Evolutionary conservation across 495 filamentous ascomycete genomes (phyloP).

Genomic region (Penicillium lividum): DNA sequence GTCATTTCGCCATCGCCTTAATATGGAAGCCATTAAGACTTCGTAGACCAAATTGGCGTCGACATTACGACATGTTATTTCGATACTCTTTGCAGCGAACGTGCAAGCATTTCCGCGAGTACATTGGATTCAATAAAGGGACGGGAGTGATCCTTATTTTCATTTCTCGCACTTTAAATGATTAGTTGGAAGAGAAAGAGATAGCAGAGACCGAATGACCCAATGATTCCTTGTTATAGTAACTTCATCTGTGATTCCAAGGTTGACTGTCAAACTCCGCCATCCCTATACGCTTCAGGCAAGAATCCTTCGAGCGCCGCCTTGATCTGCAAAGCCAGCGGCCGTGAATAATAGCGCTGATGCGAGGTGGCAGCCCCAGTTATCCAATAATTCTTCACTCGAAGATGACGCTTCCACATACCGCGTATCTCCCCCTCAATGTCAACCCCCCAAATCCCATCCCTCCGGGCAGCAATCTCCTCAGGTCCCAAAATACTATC

Average conservation of each 20-base stretch:
- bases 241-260: too few species aligned
- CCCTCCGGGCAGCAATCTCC: background rate
- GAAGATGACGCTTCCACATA: constrained; percentile 3
- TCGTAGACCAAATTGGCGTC: background rate
- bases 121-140: too few species aligned
- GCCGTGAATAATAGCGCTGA: background rate
- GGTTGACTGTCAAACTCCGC: background rate
- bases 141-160: too few species aligned
- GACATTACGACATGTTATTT: background rate
- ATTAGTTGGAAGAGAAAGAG: too few species aligned
- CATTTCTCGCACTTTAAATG: too few species aligned
- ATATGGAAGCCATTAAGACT: background rate
- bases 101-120: background rate
- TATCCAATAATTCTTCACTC: background rate
- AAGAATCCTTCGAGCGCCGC: background rate
- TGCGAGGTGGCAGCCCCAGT: background rate
- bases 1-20: background rate
- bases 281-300: background rate
- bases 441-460: background rate
- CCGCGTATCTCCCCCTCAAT: background rate
- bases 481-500: background rate
- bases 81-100: background rate
- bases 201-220: too few species aligned
- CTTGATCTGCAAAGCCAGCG: background rate
- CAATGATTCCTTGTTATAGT: too few species aligned